Evolutionary conservation across 2,329 filamentous ascomycete species (phyloP).

Genomic region (Sclerotinia glacialis): DNA sequence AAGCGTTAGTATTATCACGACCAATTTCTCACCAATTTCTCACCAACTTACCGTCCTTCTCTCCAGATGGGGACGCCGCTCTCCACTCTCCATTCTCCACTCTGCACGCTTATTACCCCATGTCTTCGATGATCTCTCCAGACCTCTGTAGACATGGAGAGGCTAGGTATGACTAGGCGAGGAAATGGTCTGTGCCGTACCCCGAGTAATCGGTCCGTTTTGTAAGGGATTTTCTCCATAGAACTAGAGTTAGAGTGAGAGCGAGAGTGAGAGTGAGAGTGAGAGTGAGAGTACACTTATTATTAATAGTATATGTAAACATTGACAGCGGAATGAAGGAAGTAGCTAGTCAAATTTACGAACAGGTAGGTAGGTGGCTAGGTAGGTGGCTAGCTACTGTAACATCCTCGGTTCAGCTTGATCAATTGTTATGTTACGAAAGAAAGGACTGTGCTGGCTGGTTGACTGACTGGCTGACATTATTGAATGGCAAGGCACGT

Average conservation of each 20-base stretch:
- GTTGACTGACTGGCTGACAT: neutral
- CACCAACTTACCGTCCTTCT: no score
- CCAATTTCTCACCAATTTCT: neutral
- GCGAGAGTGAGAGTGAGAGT: no score
- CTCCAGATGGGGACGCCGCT: constrained; percentile 18
- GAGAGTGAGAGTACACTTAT: no score
- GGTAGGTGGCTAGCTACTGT: no score
- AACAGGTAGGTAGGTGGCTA: no score
- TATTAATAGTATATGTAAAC: neutral
- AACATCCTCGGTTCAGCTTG: neutral
- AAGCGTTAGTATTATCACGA: neutral
- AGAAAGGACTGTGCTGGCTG: neutral
- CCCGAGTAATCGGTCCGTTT: constrained; percentile 22
- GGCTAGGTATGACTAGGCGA: neutral
- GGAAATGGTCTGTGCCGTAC: constrained; percentile 5
- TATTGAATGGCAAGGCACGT: neutral
- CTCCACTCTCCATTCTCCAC: neutral
- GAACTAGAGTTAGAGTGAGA: neutral
- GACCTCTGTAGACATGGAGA: neutral
- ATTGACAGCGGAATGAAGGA: no score
- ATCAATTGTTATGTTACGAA: neutral
- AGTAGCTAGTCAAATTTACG: neutral
- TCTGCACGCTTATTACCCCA: constrained; percentile 15
- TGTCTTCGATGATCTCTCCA: constrained; percentile 13
- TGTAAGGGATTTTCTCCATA: neutral